Evolutionary conservation across 1,284 basidiomycete genomes (phyloP).

Genomic region (Leccinum pachyderme): DNA sequence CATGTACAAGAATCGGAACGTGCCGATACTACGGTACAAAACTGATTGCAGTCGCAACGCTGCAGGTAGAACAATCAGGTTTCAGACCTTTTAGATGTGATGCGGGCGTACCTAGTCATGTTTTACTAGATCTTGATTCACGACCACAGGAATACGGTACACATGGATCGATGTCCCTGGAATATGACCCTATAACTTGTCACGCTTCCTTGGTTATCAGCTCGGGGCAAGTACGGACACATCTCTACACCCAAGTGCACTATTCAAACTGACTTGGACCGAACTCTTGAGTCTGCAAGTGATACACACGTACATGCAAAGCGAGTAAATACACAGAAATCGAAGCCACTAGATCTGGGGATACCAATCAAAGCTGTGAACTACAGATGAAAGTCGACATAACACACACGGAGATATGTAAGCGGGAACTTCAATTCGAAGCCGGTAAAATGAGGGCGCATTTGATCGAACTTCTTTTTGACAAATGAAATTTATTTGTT

Average conservation of each 20-base stretch:
- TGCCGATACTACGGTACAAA: background rate
- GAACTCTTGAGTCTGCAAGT: background rate
- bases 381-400: background rate
- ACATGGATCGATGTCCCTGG: background rate
- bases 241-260: background rate
- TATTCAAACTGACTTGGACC: background rate
- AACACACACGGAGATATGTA: no score
- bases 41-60: background rate
- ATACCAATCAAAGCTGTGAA: background rate
- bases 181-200: background rate
- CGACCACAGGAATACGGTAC: background rate
- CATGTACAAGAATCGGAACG: background rate
- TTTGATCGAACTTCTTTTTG: background rate
- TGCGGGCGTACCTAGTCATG: background rate
- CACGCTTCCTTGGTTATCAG: background rate
- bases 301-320: background rate
- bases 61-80: background rate
- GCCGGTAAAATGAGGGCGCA: background rate
- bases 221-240: background rate
- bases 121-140: background rate
- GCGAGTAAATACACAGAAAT: background rate
- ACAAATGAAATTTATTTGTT: background rate
- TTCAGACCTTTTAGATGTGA: accelerated
- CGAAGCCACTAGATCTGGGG: background rate
- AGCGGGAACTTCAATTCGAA: background rate